Base-by-base conservation (phyloP, 2,329 filamentous ascomycete species). In the Colletotrichum acutatum region DNA sequence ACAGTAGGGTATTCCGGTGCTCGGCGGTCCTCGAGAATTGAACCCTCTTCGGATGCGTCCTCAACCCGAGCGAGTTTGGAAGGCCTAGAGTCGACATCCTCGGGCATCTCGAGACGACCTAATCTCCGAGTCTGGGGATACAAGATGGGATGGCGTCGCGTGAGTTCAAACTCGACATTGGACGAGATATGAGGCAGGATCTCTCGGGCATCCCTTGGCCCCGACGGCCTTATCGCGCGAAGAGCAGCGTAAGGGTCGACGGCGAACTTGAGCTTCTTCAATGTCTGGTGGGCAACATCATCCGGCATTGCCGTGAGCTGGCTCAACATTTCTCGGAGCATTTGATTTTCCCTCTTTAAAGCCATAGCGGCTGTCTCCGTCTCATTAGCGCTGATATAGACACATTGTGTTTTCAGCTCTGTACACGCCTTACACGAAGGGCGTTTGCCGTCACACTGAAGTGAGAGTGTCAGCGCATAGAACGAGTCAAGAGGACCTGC, bases 281-380 rank as follows among this genome's bases (percentile, higher is more conserved):
- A 53, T 3, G 77, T 74, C 9, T 72, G 54, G 2, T 57, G 34
- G 4, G 74, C 74, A 26, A 75, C 75, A 2, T 73, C 64, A 5
- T 75, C 56, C 4, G 78, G 74, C 19, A 80, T 61, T 9, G 71
- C 65, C 30, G 73, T 76, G 5, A 81, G 68, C 19, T 57, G 65
- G 7, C 77, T 74, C 42, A 76, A 69, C 11, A 79, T 34, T 5
- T 79, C 34, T 56, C 80, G 78, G 5, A 79, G 58, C n/a, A 76
- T 14, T 42, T 75, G 46, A 16, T 74, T 73, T 26, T 65, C 65
- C 42, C 71, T 71, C 37, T 70, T 74, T 14, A 70, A 61, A 37
- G 67, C 71, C 71, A 73, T 73, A 11, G 56, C 71, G 5, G 71
- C 34, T 49, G 71, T 73, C 56, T 61, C 75, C 52, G 66, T 76